These are phyloP conservation scores for Tephrocybe sp. DNA, from an alignment of 768 basidiomycete species.

Conservation along the genomic window DNA sequence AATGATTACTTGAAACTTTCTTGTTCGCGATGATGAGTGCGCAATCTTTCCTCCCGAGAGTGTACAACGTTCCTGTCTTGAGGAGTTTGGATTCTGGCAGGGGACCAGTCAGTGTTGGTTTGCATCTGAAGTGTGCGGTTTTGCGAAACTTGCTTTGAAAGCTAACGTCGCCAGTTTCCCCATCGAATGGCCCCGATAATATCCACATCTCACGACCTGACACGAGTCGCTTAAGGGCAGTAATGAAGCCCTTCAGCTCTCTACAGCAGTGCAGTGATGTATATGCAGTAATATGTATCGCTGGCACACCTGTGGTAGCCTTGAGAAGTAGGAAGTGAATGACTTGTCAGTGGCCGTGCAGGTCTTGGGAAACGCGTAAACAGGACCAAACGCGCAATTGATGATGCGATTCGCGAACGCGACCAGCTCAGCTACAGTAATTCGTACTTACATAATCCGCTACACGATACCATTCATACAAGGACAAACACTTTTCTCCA, in stretches of 20 bases:
- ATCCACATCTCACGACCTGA: slow-evolving; percentile 58
- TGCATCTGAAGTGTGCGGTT: neutral
- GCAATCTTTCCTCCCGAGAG: slow-evolving; percentile 57
- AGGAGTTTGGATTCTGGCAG: slow-evolving; percentile 50
- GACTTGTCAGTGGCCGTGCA: too few species aligned
- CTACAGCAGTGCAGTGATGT: too few species aligned
- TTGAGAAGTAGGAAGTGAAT: too few species aligned
- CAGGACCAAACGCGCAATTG: slow-evolving; percentile 8
- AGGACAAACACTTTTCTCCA: too few species aligned
- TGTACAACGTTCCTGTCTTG: slow-evolving; percentile 55
- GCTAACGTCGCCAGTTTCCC: slow-evolving; percentile 32
- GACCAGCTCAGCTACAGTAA: too few species aligned
- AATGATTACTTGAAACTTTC: slow-evolving; percentile 66
- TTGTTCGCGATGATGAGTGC: slow-evolving; percentile 55
- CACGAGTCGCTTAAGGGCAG: too few species aligned
- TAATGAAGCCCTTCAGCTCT: too few species aligned
- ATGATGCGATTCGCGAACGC: neutral
- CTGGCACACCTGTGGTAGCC: too few species aligned
- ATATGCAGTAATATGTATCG: too few species aligned
- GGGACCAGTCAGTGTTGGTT: too few species aligned
- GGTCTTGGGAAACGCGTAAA: slow-evolving; percentile 12
- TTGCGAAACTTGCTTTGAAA: slow-evolving; percentile 37
- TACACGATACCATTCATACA: too few species aligned
- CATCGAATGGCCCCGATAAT: slow-evolving; percentile 55
- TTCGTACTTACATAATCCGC: too few species aligned